Percentiles rank a stretch among this genome's conserved stretches.
These are phyloP conservation scores for Talaromyces pinophilus DNA, from an alignment of 2,329 filamentous ascomycete genomes.

Conservation along the genomic window DNA sequence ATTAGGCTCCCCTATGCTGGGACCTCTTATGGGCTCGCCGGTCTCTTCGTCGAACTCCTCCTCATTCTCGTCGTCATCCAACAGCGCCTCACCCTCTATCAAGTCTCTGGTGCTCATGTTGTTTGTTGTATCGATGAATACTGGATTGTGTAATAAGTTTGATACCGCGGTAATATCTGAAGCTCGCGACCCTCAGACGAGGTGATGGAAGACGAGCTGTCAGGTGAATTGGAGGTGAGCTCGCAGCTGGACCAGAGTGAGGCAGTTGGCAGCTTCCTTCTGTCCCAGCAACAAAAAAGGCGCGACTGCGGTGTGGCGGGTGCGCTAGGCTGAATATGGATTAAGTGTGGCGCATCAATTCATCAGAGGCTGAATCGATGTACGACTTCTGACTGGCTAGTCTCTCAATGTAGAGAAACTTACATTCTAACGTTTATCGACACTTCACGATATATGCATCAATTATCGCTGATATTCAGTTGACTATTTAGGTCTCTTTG, in stretches of 20 bases:
- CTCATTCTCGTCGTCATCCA: constrained; percentile 83
- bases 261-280: constrained; percentile 4
- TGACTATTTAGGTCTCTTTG: not conserved
- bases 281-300: constrained; percentile 11
- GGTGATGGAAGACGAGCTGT: constrained; percentile 7
- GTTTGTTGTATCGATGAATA: not conserved
- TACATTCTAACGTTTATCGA: not conserved
- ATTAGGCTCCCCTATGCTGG: constrained; percentile 36
- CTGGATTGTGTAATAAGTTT: no score
- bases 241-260: not conserved
- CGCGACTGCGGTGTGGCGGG: constrained; percentile 19
- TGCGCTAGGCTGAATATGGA: constrained; percentile 2
- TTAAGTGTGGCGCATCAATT: constrained; percentile 12
- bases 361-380: not conserved
- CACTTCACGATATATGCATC: not conserved
- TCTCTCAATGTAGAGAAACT: not conserved
- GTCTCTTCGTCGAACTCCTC: constrained; percentile 78
- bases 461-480: no score
- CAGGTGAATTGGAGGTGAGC: constrained; percentile 8
- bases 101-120: constrained; percentile 66
- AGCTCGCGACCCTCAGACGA: not conserved
- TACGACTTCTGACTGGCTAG: constrained; percentile 5
- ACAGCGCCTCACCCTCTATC: constrained; percentile 80
- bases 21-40: constrained; percentile 56
- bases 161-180: not conserved